Percentiles rank a stretch among this genome's conserved stretches.
Evolutionary conservation across 2,329 filamentous ascomycete genomes (phyloP).

Genomic region (Cercospora citrullina): DNA sequence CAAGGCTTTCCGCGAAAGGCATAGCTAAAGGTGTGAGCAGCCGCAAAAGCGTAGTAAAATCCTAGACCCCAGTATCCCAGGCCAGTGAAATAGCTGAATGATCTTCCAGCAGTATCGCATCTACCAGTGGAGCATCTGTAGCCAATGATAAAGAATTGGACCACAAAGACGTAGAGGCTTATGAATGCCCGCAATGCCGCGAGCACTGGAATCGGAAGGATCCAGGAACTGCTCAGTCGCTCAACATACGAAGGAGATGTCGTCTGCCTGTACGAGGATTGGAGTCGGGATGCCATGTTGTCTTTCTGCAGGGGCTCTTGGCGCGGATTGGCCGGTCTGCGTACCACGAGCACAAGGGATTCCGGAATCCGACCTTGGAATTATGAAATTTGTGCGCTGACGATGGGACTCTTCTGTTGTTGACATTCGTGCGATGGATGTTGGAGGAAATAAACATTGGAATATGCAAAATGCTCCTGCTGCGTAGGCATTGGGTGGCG

Average conservation of each 20-base stretch:
- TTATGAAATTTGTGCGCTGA: background rate
- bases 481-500: background rate
- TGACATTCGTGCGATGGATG: background rate
- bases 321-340: background rate
- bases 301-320: background rate
- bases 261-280: slow-evolving; percentile 19
- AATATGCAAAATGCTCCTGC: background rate
- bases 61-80: slow-evolving; percentile 79
- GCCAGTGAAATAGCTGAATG: slow-evolving; percentile 81
- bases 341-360: background rate
- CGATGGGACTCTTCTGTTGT: background rate
- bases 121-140: slow-evolving; percentile 60
- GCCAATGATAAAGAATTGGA: slow-evolving; percentile 68
- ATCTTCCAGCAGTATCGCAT: slow-evolving; percentile 51
- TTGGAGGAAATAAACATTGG: background rate
- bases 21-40: slow-evolving; percentile 70
- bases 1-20: slow-evolving; percentile 42
- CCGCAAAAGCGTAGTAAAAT: slow-evolving; percentile 72
- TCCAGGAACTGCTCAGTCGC: slow-evolving; percentile 78
- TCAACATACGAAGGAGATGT: slow-evolving; percentile 22
- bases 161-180: slow-evolving; percentile 67
- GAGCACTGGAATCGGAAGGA: slow-evolving; percentile 66
- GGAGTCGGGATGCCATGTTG: slow-evolving; percentile 1
- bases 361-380: background rate
- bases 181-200: slow-evolving; percentile 56